Conservation (phyloP, 306 rosid species). For the Psophocarpus tetragonolobus region DNA sequence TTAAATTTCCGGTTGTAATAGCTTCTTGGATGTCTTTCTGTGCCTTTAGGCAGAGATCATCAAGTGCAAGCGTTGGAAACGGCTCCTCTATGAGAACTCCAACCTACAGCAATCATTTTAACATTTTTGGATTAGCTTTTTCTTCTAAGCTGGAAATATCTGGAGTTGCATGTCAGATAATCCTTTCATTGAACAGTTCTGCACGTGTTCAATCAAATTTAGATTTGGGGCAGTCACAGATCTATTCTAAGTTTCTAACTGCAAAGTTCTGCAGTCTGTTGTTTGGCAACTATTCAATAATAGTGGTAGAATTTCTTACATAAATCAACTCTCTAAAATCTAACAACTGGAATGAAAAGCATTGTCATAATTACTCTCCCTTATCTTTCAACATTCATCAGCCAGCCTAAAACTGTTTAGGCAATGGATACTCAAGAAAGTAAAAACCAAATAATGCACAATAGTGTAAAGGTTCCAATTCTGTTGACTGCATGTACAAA, state of each 20-base stretch:
- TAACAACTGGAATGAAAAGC: constrained; percentile 10
- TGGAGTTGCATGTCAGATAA: constrained; percentile 13
- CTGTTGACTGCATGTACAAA: not conserved
- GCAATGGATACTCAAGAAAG: not conserved
- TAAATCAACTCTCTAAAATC: not conserved
- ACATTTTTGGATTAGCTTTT: constrained; percentile 28
- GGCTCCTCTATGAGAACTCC: constrained; percentile 99
- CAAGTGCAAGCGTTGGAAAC: constrained; percentile 86
- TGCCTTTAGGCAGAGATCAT: constrained; percentile 64
- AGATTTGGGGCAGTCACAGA: constrained; percentile 5
- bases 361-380: not conserved
- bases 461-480: not conserved
- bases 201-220: not conserved
- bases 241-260: not conserved
- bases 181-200: constrained; percentile 1
- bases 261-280: not conserved
- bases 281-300: constrained; percentile 4
- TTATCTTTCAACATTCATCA: not conserved
- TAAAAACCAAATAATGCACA: not conserved
- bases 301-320: not conserved
- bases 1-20: constrained; percentile 43
- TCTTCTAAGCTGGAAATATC: constrained; percentile 8
- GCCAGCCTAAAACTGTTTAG: constrained; percentile 2
- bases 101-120: constrained; percentile 51
- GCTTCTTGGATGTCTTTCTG: constrained; percentile 68